Evolutionary conservation across 1,284 basidiomycete species (phyloP).

Genomic region (Megacollybia platyphylla): DNA sequence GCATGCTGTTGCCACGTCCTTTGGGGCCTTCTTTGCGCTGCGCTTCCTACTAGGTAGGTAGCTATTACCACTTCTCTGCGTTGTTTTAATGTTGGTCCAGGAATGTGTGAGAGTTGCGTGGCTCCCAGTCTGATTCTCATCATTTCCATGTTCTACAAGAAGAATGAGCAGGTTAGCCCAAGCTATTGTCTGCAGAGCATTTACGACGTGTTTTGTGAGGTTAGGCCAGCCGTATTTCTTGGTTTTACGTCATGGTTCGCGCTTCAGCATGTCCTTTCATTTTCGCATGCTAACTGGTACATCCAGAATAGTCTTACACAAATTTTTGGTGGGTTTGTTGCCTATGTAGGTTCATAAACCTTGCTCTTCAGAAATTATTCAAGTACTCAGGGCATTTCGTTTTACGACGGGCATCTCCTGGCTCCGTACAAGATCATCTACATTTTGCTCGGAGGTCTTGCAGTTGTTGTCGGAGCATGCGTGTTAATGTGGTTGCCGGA

Average conservation of each 20-base stretch:
- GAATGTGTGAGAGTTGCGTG: constrained; percentile 56
- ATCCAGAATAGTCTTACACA: constrained; percentile 44
- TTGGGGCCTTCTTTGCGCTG: constrained; percentile 48
- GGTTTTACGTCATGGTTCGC: constrained; percentile 57
- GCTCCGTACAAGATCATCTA: constrained; percentile 55
- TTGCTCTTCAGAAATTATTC: not conserved
- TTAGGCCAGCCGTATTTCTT: constrained; percentile 44
- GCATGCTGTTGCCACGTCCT: constrained; percentile 42
- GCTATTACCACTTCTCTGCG: constrained; percentile 5
- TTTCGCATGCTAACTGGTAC: not conserved
- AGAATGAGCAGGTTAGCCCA: constrained; percentile 42
- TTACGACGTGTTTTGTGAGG: not conserved
- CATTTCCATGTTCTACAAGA: constrained; percentile 61
- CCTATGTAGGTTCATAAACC: constrained; percentile 29
- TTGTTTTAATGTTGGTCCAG: constrained; percentile 14
- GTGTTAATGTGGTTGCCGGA: constrained; percentile 55
- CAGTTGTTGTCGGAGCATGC: constrained; percentile 42
- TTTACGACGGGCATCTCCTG: constrained; percentile 31
- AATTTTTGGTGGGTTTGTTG: constrained; percentile 55
- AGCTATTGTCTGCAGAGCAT: not conserved
- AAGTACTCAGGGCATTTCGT: constrained; percentile 38
- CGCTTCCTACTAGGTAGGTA: constrained; percentile 42
- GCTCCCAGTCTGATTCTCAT: constrained; percentile 51
- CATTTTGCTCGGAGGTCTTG: constrained; percentile 44
- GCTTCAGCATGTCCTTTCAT: not conserved